Evolutionary conservation across 306 rosid genomes (phyloP).

Genomic region (Pterocarpus santalinus): DNA sequence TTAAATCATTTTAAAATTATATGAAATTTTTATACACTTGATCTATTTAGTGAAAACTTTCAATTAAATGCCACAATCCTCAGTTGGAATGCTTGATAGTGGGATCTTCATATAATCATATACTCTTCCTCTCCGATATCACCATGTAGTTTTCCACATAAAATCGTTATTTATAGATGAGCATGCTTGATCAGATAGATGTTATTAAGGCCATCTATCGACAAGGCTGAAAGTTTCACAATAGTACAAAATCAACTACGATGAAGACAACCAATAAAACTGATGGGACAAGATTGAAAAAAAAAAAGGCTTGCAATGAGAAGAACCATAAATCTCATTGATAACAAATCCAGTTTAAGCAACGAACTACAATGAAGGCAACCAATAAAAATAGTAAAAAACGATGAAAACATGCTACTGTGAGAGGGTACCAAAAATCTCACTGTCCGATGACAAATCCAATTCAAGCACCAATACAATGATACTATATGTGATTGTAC

Average conservation of each 20-base stretch:
- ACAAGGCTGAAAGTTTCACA: background rate
- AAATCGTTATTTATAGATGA: no score
- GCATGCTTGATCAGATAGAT: no score
- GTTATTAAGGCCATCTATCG: no score
- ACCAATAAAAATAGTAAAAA: background rate
- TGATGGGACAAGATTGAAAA: background rate
- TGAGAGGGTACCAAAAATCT: conserved; percentile 15
- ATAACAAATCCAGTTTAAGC: background rate
- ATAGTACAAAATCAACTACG: background rate
- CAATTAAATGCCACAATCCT: no score
- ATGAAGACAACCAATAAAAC: background rate
- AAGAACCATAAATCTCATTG: background rate
- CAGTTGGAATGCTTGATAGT: no score
- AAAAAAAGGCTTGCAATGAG: background rate
- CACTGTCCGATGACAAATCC: conserved; percentile 43
- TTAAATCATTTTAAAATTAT: no score
- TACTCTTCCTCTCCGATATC: no score
- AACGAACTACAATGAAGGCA: background rate
- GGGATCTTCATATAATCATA: no score
- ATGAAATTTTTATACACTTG: no score
- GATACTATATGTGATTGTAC: conserved; percentile 45
- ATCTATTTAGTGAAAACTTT: no score
- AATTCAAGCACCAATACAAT: conserved; percentile 46
- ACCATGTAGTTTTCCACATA: no score
- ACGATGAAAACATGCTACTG: conserved; percentile 16